Conservation (phyloP, 768 basidiomycete genomes). For the Kwoniella sp. region DNA sequence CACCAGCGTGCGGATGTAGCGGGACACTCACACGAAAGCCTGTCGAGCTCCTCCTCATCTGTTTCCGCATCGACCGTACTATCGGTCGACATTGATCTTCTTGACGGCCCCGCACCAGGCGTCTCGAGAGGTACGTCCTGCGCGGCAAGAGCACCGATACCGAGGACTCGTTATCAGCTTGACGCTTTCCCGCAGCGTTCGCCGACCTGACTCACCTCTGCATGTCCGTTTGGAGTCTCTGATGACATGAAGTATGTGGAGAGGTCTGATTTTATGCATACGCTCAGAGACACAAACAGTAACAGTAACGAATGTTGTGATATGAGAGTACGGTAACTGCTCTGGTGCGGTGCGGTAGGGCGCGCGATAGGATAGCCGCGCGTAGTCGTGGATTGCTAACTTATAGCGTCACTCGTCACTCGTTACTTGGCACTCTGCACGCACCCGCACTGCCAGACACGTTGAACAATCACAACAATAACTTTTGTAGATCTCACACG, state of each 20-base stretch:
- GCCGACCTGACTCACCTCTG: neutral
- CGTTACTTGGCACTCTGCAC: too few relatives aligned
- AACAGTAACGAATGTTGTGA: too few relatives aligned
- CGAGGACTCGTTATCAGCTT: neutral
- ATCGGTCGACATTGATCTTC: conserved; percentile 9
- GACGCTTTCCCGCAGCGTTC: neutral
- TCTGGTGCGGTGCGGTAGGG: too few relatives aligned
- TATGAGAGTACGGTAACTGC: too few relatives aligned
- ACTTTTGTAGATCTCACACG: too few relatives aligned
- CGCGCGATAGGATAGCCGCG: conserved; percentile 1
- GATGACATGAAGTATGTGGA: neutral
- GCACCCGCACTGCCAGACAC: neutral
- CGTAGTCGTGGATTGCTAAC: too few relatives aligned
- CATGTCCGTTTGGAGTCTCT: conserved; percentile 11
- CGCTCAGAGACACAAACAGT: neutral
- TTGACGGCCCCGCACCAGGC: conserved; percentile 44
- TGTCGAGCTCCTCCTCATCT: conserved; percentile 32
- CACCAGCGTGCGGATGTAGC: too few relatives aligned
- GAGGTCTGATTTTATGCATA: conserved; percentile 1
- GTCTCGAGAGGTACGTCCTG: conserved; percentile 29
- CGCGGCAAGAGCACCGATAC: neutral
- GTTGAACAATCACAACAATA: neutral
- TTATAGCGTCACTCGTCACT: conserved; percentile 7
- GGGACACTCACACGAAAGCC: conserved; percentile 28
- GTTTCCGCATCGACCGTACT: conserved; percentile 18